Evolutionary conservation across 345 rosid genomes (phyloP).

Genomic region (Linum tenue): DNA sequence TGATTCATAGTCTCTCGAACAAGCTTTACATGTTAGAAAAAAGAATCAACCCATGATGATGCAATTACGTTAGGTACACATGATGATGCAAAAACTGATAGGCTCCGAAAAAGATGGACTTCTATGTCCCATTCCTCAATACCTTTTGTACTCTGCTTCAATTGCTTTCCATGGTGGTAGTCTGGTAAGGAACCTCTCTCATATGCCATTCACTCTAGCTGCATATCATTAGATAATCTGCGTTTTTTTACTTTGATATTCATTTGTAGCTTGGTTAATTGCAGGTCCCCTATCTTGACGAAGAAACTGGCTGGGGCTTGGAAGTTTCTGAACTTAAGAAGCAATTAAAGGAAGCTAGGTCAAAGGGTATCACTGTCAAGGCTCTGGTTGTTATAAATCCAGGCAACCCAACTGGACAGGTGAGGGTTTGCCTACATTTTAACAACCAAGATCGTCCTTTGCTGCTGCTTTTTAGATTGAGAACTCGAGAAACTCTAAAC

Average conservation of each 20-base stretch:
- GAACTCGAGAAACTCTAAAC: no score
- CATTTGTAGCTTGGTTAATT: background rate
- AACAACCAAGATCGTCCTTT: no score
- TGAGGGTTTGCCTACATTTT: slow-evolving; percentile 16
- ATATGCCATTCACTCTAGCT: background rate
- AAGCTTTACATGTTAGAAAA: no score
- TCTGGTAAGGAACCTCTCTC: slow-evolving; percentile 43
- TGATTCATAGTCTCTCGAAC: no score
- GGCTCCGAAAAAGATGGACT: slow-evolving; percentile 81
- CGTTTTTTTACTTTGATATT: background rate
- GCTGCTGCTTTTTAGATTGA: no score
- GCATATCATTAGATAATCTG: background rate
- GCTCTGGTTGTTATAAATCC: slow-evolving; percentile 91
- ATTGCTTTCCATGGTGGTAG: slow-evolving; percentile 93
- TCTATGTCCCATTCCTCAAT: slow-evolving; percentile 97
- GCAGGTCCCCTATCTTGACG: slow-evolving; percentile 94
- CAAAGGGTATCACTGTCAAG: slow-evolving; percentile 74
- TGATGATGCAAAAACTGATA: slow-evolving; percentile 87
- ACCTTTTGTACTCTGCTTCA: slow-evolving; percentile 93
- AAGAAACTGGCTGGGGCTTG: slow-evolving; percentile 89
- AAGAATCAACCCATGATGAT: no score
- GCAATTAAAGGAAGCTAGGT: slow-evolving; percentile 62
- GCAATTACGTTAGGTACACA: slow-evolving; percentile 56
- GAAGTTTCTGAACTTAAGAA: slow-evolving; percentile 75
- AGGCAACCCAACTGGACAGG: slow-evolving; percentile 95